These are phyloP conservation scores for Fusarium nematophilum DNA, from an alignment of 2,329 filamentous ascomycete genomes.

Conservation along the genomic window DNA sequence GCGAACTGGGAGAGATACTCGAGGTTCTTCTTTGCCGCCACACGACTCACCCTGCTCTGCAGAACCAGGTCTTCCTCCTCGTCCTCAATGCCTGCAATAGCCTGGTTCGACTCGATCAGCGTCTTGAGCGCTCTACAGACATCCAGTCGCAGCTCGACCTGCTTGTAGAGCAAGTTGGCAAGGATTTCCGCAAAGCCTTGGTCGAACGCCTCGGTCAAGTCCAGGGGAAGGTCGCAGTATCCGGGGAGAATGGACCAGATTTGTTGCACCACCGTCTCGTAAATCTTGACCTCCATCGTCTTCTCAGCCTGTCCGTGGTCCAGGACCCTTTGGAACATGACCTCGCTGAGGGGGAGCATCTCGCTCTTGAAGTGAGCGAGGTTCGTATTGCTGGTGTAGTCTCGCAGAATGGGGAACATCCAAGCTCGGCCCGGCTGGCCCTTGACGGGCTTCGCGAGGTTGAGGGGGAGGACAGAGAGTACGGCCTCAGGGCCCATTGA, in stretches of 20 bases:
- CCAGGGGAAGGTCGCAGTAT: constrained; percentile 92
- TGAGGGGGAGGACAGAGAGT: constrained; percentile 84
- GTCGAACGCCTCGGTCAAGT: constrained; percentile 81
- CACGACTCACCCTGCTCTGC: constrained; percentile 82
- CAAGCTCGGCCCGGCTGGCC: constrained; percentile 89
- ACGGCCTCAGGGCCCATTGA: constrained; percentile 92
- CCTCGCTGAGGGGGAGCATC: constrained; percentile 88
- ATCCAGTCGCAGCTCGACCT: constrained; percentile 86
- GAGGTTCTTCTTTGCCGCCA: constrained; percentile 81
- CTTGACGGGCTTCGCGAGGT: constrained; percentile 80
- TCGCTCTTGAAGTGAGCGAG: constrained; percentile 86
- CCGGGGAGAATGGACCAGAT: constrained; percentile 94
- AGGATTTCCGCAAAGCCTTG: constrained; percentile 90
- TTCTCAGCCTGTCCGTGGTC: constrained; percentile 86
- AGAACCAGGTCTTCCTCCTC: constrained; percentile 78
- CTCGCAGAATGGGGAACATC: constrained; percentile 91
- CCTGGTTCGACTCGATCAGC: constrained; percentile 91
- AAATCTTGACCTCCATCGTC: constrained; percentile 97
- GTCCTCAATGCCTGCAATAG: constrained; percentile 75
- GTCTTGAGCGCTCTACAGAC: constrained; percentile 88
- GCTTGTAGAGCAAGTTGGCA: constrained; percentile 91
- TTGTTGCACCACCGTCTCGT: constrained; percentile 94
- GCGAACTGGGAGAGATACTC: constrained; percentile 83
- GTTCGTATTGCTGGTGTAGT: constrained; percentile 89
- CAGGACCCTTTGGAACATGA: constrained; percentile 88